These are phyloP conservation scores for Termitomyces bulborhizus DNA, from an alignment of 768 basidiomycete genomes.

Conservation along the genomic window DNA sequence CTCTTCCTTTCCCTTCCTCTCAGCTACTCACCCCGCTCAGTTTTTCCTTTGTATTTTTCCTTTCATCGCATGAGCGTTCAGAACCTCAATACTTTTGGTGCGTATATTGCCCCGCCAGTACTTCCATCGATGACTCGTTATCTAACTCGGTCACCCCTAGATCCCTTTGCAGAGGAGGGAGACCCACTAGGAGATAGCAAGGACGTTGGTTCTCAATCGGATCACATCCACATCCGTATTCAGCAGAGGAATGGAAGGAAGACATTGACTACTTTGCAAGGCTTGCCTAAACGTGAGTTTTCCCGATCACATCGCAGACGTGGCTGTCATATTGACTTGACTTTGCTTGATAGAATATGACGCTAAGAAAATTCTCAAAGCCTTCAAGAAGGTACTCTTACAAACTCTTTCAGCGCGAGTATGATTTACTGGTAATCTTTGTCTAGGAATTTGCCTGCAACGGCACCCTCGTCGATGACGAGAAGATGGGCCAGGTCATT, in stretches of 20 bases:
- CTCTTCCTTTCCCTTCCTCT: conserved; percentile 19
- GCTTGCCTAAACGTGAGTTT: conserved; percentile 79
- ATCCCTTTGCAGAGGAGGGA: conserved; percentile 95
- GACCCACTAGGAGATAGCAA: conserved; percentile 69
- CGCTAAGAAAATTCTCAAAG: conserved; percentile 96
- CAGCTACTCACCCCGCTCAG: conserved; percentile 35
- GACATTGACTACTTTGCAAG: conserved; percentile 96
- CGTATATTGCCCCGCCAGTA: conserved; percentile 16
- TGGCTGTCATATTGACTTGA: not conserved
- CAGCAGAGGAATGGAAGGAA: conserved; percentile 99
- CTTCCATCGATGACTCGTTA: conserved; percentile 14
- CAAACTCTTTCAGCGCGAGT: not conserved
- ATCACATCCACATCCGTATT: conserved; percentile 94
- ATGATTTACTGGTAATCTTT: conserved; percentile 1
- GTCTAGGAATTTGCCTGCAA: conserved; percentile 95
- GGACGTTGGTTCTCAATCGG: conserved; percentile 75
- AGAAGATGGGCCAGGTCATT: conserved; percentile 94
- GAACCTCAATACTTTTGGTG: conserved; percentile 82
- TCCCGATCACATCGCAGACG: not conserved
- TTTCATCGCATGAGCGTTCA: conserved; percentile 90
- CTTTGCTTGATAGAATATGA: conserved; percentile 68
- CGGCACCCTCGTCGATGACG: conserved; percentile 92
- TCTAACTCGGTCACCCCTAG: conserved; percentile 29
- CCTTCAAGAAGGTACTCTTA: conserved; percentile 88
- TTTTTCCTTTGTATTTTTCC: conserved; percentile 31